Conservation (phyloP, 2,329 filamentous ascomycete species). For the Scedosporium boydii region DNA sequence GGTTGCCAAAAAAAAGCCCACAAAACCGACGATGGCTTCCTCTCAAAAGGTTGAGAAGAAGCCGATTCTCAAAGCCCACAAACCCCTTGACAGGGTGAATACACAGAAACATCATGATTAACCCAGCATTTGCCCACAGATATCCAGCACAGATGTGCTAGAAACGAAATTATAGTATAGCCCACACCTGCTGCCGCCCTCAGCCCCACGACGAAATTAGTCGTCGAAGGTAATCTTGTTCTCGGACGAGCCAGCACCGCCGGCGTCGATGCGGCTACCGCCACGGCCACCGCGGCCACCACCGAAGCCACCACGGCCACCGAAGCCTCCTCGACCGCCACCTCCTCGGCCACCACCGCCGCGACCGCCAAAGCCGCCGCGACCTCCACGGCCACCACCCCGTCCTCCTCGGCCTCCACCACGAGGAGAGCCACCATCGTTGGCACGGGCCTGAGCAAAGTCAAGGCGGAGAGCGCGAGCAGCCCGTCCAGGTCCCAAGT, state of each 20-base stretch:
- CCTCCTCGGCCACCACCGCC: slow-evolving; percentile 42
- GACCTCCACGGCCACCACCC: slow-evolving; percentile 28
- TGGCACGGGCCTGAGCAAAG: slow-evolving; percentile 58
- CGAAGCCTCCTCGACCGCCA: slow-evolving; percentile 31
- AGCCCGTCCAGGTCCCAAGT: slow-evolving; percentile 53
- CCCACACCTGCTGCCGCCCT: slow-evolving; percentile 18
- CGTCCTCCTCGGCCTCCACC: slow-evolving; percentile 43
- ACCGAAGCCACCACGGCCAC: slow-evolving; percentile 28
- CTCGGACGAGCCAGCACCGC: slow-evolving; percentile 41
- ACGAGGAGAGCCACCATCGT: slow-evolving; percentile 35
- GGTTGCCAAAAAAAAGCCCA: slow-evolving; percentile 6
- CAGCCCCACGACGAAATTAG: slow-evolving; percentile 5
- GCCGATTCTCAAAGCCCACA: slow-evolving; percentile 44
- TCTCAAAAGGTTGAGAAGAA: slow-evolving; percentile 20
- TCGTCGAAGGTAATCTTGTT: slow-evolving; percentile 66
- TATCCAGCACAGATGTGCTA: slow-evolving; percentile 35
- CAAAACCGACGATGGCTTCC: slow-evolving; percentile 39
- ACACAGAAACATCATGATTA: slow-evolving; percentile 30
- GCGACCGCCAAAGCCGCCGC: slow-evolving; percentile 40
- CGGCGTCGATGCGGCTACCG: slow-evolving; percentile 18
- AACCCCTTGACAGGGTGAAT: slow-evolving; percentile 20
- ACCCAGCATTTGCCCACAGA: slow-evolving; percentile 35
- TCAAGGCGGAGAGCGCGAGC: slow-evolving; percentile 75
- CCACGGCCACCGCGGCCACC: slow-evolving; percentile 41
- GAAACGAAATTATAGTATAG: slow-evolving; percentile 27